Conservation (phyloP, 208 protist species). For the Plasmodiophora brassicae region DNA sequence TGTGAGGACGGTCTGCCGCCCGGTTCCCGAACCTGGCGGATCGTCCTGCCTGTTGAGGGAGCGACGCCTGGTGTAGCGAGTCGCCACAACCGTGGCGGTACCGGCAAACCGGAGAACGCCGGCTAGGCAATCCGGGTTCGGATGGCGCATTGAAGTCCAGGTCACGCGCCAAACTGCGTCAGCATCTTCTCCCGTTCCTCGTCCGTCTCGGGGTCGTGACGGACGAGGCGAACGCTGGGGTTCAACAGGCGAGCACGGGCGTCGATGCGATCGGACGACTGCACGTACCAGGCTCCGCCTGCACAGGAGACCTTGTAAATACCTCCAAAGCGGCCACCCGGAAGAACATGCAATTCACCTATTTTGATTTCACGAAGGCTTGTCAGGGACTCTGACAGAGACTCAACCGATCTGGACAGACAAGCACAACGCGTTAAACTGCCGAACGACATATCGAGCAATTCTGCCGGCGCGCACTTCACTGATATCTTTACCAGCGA, state of each 20-base stretch:
- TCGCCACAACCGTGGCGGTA: too few species aligned
- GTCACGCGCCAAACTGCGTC: too few species aligned
- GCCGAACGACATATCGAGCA: background rate
- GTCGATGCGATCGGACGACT: background rate
- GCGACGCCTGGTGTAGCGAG: too few species aligned
- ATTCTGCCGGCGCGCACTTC: background rate
- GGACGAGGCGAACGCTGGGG: background rate
- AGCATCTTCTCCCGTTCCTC: background rate
- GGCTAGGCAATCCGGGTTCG: too few species aligned
- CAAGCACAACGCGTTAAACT: background rate
- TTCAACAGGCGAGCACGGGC: background rate
- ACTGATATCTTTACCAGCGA: background rate
- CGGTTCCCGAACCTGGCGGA: too few species aligned
- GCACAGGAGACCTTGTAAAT: background rate
- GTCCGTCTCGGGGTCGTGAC: background rate
- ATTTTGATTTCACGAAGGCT: background rate
- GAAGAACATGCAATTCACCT: background rate
- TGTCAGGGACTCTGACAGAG: background rate
- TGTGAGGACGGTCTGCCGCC: too few species aligned
- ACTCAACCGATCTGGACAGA: background rate
- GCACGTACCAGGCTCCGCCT: background rate
- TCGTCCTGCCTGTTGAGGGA: too few species aligned
- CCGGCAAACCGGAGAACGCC: too few species aligned
- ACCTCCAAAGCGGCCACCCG: background rate
- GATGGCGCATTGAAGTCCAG: too few species aligned